Evolutionary conservation across 495 filamentous ascomycete species (phyloP), one percentile per base, ranked within the genome.

Genomic region (Aspergillus sclerotioniger): DNA sequence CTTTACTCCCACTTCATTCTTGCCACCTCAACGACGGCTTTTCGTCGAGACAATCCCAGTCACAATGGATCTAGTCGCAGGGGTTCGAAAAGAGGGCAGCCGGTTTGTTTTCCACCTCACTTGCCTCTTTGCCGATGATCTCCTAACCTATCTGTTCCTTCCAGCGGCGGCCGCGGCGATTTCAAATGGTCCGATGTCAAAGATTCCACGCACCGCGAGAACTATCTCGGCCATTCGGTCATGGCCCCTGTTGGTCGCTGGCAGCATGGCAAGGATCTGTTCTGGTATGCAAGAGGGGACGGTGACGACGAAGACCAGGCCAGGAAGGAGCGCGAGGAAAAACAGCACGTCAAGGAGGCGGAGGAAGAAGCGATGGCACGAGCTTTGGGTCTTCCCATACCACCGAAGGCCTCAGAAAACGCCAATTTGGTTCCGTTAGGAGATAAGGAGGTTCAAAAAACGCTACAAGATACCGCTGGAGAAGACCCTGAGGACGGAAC

Each of bases 151-250:
- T 66, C 53, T 39, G 33, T 29, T 49, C 46, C 16, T 37, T 48
- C n/a, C 54, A 85, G 94, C 63, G 94, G 94, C 64, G 94, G 94
- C 65, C 87, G 87, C 67, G 87, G 84, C 75, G 90, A 95, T 70
- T 98, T 98, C 82, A 90, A 86, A 76, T 98, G 94, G 94, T 88
- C 92, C 60, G 90, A 96, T 65, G 94, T 98, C 67, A 87, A 92
- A 64, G 83, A 81, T 51, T 92, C 91, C 39, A 73, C 81, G 41
- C 92, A 97, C 64, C 90, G 94, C 63, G 93, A 98, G 69, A 97
- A 98, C 72, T 98, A 98, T 71, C 87, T 98, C 0, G 94, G 95
- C 43, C 94, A 98, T 71, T 95, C 90, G 20, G 68, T 98, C 51
- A 98, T 95, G 85, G 94, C 94, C 6, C 83, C 94, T 0, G 95